Base-by-base conservation (phyloP, 768 basidiomycete species). In the Russula compacta region DNA sequence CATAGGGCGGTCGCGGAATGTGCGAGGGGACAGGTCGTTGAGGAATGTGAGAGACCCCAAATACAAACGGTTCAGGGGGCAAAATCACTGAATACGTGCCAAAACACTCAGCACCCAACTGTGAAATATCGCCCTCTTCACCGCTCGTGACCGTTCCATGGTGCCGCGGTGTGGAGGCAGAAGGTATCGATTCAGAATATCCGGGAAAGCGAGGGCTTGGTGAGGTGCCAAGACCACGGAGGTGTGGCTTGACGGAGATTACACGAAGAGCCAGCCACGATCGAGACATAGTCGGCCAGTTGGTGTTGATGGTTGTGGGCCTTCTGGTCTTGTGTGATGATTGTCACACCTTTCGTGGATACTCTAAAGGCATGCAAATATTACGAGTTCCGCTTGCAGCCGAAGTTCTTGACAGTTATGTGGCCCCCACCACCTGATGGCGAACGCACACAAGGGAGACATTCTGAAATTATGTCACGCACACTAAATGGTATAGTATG, bases 41-140 rank as follows among this genome's bases (percentile, higher is more conserved):
- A 9, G 64, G 66, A 32, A 88, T 83, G 62, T 88, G 86, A 21
- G 79, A 75, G n/a, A 83, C 81, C 17, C 86, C 86, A 68, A 80
- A 82, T 17, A 84, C 73, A 56, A 79, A 83, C 0, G 85, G 85
- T 64, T 87, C 85, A n/a, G 75, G 70, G 1, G 85, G 87, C 10
- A 87, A 73, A 52, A 89, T 83, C 40, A 88, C 70, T 42, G 73
- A 75, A 72, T 86, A 88, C 15, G 66, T 64, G 17, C 84, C 84
- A 59, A 83, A 82, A 36, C 5, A 39, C 38, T 35, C 44, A 8
- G 21, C 46, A 21, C 7, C 52, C 40, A 29, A 7, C 19, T 50
- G 24, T 21, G 56, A 43, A 33, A 29, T 10, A 9, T 52, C 42
- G 11, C 11, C 32, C 19, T n/a, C 56, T 39, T 53, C 39, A 14